Conservation (phyloP, 495 filamentous ascomycete species). For the Oidiodendron maius region DNA sequence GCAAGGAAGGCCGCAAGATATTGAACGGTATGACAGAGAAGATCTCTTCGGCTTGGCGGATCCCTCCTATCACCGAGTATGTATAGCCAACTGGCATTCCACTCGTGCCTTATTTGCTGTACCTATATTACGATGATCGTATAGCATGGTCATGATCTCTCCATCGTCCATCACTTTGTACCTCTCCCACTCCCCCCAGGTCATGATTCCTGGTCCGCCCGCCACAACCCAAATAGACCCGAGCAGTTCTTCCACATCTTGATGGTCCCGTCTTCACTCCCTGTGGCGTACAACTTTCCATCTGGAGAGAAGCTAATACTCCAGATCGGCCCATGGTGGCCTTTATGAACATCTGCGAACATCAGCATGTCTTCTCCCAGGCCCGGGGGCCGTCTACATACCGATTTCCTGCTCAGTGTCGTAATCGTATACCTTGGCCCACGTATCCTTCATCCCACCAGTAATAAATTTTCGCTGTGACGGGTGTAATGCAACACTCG, state of each 20-base stretch:
- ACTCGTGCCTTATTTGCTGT: too few relatives aligned
- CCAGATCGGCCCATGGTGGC: slow-evolving; percentile 97
- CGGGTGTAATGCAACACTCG: slow-evolving; percentile 81
- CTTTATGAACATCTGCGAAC: slow-evolving; percentile 75
- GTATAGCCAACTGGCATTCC: too few relatives aligned
- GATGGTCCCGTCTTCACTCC: slow-evolving; percentile 95
- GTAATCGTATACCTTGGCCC: slow-evolving; percentile 88
- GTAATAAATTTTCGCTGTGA: slow-evolving; percentile 78
- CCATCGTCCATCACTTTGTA: not conserved
- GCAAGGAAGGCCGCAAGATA: too few relatives aligned
- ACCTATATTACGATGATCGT: too few relatives aligned
- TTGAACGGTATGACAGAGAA: too few relatives aligned
- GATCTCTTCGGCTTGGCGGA: too few relatives aligned
- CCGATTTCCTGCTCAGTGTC: slow-evolving; percentile 72
- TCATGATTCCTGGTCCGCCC: slow-evolving; percentile 17
- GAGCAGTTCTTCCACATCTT: slow-evolving; percentile 71
- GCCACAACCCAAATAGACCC: slow-evolving; percentile 49
- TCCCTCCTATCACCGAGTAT: too few relatives aligned
- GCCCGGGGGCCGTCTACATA: slow-evolving; percentile 28
- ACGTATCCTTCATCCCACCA: slow-evolving; percentile 83
- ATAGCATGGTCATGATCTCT: too few relatives aligned
- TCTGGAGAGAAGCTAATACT: slow-evolving; percentile 90
- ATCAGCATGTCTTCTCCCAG: slow-evolving; percentile 21
- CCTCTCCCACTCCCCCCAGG: too few relatives aligned
- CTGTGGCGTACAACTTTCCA: slow-evolving; percentile 91